Evolutionary conservation across 257 asterid species (phyloP).

Genomic region (Cordia subcordata): DNA sequence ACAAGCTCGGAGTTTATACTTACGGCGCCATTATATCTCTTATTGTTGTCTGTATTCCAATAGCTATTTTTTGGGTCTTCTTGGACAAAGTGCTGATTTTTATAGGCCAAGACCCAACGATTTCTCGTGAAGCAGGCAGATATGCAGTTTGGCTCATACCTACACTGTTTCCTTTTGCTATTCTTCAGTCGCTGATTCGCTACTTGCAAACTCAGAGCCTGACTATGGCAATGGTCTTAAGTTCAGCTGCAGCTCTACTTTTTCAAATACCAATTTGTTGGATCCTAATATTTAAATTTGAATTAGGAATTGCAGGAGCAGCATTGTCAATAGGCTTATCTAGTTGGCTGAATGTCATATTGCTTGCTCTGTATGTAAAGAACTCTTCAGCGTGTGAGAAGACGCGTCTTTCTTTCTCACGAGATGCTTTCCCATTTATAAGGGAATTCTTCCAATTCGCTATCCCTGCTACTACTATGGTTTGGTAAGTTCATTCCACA

Average conservation of each 20-base stretch:
- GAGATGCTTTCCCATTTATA: constrained; percentile 35
- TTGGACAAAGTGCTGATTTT: constrained; percentile 50
- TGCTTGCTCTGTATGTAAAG: constrained; percentile 47
- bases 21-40: constrained; percentile 54
- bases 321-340: constrained; percentile 66
- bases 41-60: constrained; percentile 49
- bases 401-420: constrained; percentile 31
- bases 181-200: constrained; percentile 65
- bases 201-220: constrained; percentile 73
- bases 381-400: constrained; percentile 48
- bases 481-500: constrained; percentile 46
- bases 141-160: constrained; percentile 70
- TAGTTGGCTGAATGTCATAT: constrained; percentile 58
- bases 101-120: constrained; percentile 64
- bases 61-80: constrained; percentile 49
- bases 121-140: constrained; percentile 62
- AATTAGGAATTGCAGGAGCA: constrained; percentile 65
- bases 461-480: constrained; percentile 81
- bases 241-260: constrained; percentile 48
- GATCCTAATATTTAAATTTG: constrained; percentile 51
- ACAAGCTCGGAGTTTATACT: constrained; percentile 52
- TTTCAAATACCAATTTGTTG: constrained; percentile 65
- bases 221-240: constrained; percentile 63
- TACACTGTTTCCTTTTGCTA: constrained; percentile 63
- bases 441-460: constrained; percentile 63